Evolutionary conservation across 257 asterid species (phyloP).

Genomic region (Solanum piurae): DNA sequence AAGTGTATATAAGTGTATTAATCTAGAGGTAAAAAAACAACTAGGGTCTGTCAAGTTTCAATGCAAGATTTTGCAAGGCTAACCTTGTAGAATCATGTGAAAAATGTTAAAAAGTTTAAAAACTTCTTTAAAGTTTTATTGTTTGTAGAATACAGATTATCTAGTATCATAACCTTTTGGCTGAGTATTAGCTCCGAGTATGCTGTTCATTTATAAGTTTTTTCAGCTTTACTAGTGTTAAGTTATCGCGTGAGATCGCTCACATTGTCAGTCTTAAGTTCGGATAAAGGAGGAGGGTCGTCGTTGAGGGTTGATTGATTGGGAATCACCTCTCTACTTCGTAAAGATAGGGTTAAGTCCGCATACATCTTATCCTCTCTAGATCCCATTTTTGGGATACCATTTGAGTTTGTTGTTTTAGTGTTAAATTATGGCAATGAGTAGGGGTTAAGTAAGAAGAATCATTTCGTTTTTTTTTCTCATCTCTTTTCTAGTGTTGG

Average conservation of each 20-base stretch:
- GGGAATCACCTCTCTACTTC: neutral
- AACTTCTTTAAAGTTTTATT: neutral
- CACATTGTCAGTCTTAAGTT: neutral
- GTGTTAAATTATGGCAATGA: neutral
- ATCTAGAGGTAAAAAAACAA: neutral
- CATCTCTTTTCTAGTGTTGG: neutral
- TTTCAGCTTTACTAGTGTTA: neutral
- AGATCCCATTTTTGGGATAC: neutral
- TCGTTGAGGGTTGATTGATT: neutral
- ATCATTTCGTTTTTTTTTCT: neutral
- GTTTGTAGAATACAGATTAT: neutral
- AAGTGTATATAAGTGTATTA: neutral
- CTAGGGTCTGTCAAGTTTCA: neutral
- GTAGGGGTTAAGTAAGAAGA: neutral
- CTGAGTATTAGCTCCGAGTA: neutral
- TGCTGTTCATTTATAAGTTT: neutral
- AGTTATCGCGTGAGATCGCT: neutral
- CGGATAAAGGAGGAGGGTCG: neutral
- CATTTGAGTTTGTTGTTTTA: neutral
- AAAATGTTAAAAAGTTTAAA: neutral
- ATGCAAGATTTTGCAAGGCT: slow-evolving; percentile 1
- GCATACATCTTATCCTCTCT: neutral
- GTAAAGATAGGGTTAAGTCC: neutral
- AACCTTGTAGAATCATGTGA: slow-evolving; percentile 5
- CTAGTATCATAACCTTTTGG: neutral